Evolutionary conservation across 768 basidiomycete genomes (phyloP), one percentile per base, ranked within the genome.

Genomic region (Rhizopogon vinicolor): DNA sequence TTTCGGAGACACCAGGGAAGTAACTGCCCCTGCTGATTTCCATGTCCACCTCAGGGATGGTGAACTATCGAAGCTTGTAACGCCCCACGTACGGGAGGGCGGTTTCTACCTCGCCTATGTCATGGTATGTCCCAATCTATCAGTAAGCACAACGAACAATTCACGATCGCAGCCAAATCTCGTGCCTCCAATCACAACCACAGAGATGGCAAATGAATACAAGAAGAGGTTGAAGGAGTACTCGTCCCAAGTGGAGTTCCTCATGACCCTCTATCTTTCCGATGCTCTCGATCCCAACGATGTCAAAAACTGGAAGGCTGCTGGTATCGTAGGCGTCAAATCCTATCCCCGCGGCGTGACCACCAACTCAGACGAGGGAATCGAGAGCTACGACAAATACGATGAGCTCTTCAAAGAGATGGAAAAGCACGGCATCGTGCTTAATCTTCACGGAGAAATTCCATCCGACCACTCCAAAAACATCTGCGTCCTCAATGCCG

Each of bases 291-390:
- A 93, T 2, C 91, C 93, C 5, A 87, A 87, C 18, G 93, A 97
- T 66, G 87, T 98, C 63, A 80, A 81, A 63, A 95, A 91, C 70
- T 97, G 96, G 12, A 88, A 87, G 52, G 71, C 77, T 37, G 88
- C 89, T 16, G 96, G 97, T 18, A 82, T 99, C 58, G 81, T 80
- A 44, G 82, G 96, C 41, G 92, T 99, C 62, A 98, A 99, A 72
- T 94, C 91, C 14, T 99, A 99, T 69, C 97, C 97, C 46, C 80
- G 91, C 57, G 97, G 97, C 9, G 96, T 99, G 3, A 99, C 97
- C 22, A 99, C 97, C 37, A 96, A 98, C 70, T 95, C 92, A 12
- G 92, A 94, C 55, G 86, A 91, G 35, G 97, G 97, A 7, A 96
- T 98, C 60, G 96, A 98, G 69, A 92, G 92, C 13, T 98, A 98